Conservation (phyloP, 768 basidiomycete genomes). For the Suillus decipiens region DNA sequence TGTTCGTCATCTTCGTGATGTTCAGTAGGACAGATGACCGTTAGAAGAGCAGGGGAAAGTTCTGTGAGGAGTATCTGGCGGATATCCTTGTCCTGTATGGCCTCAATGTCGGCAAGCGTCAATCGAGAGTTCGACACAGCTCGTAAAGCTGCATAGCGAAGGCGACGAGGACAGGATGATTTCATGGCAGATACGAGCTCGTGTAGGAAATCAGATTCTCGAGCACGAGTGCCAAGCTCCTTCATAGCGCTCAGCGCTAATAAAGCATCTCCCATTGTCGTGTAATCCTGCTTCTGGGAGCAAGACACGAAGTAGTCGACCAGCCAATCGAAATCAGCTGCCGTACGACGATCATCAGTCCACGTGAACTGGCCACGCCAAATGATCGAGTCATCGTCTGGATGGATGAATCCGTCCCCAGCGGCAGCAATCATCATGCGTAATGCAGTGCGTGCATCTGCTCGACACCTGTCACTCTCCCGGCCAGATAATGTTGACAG, state of each 20-base stretch:
- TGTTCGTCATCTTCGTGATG: neutral
- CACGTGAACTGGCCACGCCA: constrained; percentile 6
- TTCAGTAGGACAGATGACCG: neutral
- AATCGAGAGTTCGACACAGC: neutral
- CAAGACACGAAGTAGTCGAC: neutral
- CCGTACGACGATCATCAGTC: neutral
- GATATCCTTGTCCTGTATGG: neutral
- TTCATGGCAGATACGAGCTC: constrained; percentile 2
- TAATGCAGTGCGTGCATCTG: constrained; percentile 3
- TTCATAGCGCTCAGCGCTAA: constrained; percentile 6
- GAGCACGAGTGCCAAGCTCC: neutral
- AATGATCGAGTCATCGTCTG: neutral
- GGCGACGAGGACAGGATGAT: neutral
- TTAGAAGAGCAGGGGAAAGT: neutral
- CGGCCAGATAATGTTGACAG: neutral
- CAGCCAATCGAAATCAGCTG: constrained; percentile 6
- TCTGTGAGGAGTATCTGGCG: neutral
- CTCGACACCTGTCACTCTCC: neutral
- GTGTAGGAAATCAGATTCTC: neutral
- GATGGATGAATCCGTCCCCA: neutral
- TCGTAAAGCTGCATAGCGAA: constrained; percentile 10
- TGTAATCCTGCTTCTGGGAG: neutral
- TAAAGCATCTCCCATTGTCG: neutral
- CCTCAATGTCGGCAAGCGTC: neutral
- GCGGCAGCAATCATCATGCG: constrained; percentile 4